A percentile compares a stretch with the other conserved stretches of the same genome.
Conservation (phyloP, 2,329 filamentous ascomycete species). For the Bipolaris bicolor region DNA sequence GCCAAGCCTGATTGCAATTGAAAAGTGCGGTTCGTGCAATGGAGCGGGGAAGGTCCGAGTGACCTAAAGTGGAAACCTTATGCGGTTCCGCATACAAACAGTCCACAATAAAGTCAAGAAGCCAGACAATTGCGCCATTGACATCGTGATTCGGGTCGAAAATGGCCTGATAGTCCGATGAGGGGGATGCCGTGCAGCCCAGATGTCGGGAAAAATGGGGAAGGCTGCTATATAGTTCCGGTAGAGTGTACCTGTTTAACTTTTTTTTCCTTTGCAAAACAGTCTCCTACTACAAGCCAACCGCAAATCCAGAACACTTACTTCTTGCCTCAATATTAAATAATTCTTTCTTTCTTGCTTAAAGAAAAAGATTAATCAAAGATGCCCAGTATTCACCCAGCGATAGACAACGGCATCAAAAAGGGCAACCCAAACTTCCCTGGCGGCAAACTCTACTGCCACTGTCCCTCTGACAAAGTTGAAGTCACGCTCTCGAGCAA, state of each 20-base stretch:
- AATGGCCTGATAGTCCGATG: conserved; percentile 18
- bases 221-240: background rate
- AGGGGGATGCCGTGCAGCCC: conserved; percentile 11
- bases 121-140: conserved; percentile 18
- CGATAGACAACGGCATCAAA: conserved; percentile 66
- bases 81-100: conserved; percentile 22
- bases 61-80: conserved; percentile 20
- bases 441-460: conserved; percentile 68
- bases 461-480: conserved; percentile 62
- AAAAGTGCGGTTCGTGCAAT: background rate
- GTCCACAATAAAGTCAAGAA: conserved; percentile 15
- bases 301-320: no score
- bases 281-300: background rate
- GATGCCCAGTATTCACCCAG: conserved; percentile 62
- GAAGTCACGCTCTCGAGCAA: conserved; percentile 64
- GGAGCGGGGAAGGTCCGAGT: conserved; percentile 21
- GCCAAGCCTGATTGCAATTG: background rate
- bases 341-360: no score
- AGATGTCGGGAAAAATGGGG: background rate
- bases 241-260: background rate
- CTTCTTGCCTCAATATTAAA: background rate
- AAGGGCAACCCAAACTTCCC: conserved; percentile 62
- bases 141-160: conserved; percentile 1
- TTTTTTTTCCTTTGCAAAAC: background rate
- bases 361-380: background rate